A percentile compares a stretch with the other conserved stretches of the same genome.
Conservation (phyloP, 192 early-diverging fungal genomes). For the Lunasporangiospora selenospora region DNA sequence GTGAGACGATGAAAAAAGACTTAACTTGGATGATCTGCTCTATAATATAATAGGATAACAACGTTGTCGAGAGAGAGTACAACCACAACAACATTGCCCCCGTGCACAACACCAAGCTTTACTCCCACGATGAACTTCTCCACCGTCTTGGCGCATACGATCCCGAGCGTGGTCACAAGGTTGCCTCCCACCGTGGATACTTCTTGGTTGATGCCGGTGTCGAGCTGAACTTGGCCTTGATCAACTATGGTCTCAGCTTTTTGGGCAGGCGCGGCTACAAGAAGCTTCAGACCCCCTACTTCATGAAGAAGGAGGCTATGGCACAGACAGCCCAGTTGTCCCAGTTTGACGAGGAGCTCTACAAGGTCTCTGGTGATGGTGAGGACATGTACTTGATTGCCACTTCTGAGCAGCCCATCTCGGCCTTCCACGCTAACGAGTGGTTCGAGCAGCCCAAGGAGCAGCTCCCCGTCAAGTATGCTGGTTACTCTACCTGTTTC, state of each 20-base stretch:
- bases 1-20: neutral
- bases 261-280: slow-evolving; percentile 81
- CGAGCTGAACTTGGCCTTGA: slow-evolving; percentile 94
- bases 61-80: slow-evolving; percentile 67
- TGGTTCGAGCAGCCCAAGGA: slow-evolving; percentile 92
- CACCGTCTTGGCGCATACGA: slow-evolving; percentile 91
- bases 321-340: slow-evolving; percentile 97
- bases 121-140: slow-evolving; percentile 95
- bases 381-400: slow-evolving; percentile 98
- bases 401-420: slow-evolving; percentile 98
- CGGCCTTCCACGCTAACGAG: slow-evolving; percentile 94
- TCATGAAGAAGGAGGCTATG: slow-evolving; percentile 98
- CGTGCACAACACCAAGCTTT: slow-evolving; percentile 63
- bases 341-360: slow-evolving; percentile 98
- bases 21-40: no score
- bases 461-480: slow-evolving; percentile 94
- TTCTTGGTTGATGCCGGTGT: slow-evolving; percentile 96
- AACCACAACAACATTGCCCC: slow-evolving; percentile 65
- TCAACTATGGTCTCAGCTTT: slow-evolving; percentile 96
- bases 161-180: slow-evolving; percentile 84
- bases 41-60: slow-evolving; percentile 67
- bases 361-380: slow-evolving; percentile 85
- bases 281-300: slow-evolving; percentile 98
- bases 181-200: slow-evolving; percentile 99
- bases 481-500: slow-evolving; percentile 98